A percentile compares a stretch with the other conserved stretches of the same genome.
phyloP scores from a whole-genome alignment of 345 rosid genomes.

The Capsella bursapastoris region DNA sequence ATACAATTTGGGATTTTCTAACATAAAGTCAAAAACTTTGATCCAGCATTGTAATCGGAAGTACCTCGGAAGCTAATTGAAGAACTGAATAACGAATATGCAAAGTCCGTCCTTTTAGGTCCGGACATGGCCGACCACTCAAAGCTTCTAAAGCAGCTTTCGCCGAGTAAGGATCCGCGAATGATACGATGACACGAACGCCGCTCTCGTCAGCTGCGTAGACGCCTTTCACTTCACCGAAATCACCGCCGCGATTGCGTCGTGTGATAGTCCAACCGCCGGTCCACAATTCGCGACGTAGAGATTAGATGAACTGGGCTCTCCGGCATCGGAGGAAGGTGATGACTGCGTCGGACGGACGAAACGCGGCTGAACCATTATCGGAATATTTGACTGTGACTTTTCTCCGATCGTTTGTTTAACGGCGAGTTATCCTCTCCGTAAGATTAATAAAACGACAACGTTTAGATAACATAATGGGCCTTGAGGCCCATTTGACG shows the following conservation, averaged over 20 bases:
- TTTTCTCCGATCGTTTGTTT: constrained; percentile 16
- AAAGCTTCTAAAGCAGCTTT: constrained; percentile 63
- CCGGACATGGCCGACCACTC: constrained; percentile 60
- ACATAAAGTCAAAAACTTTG: background rate
- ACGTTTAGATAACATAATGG: background rate
- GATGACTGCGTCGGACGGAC: constrained; percentile 52
- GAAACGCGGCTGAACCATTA: constrained; percentile 66
- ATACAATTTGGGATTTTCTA: constrained; percentile 9
- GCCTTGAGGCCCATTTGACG: background rate
- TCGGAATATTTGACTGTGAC: background rate
- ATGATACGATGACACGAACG: constrained; percentile 80
- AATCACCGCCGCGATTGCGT: constrained; percentile 56
- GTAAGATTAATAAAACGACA: background rate
- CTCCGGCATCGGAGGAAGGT: constrained; percentile 12
- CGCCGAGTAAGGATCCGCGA: constrained; percentile 54
- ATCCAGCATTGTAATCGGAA: background rate
- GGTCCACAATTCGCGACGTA: constrained; percentile 97
- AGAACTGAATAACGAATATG: constrained; percentile 76
- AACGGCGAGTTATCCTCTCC: constrained; percentile 27
- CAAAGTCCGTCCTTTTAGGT: constrained; percentile 66
- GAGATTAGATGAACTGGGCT: constrained; percentile 54
- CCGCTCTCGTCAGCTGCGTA: constrained; percentile 89
- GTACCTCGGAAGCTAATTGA: constrained; percentile 59
- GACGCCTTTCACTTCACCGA: constrained; percentile 73
- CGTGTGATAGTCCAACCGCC: constrained; percentile 70